phyloP scores from a whole-genome alignment of 805 yeast genomes.

The Candida glaebosa region DNA sequence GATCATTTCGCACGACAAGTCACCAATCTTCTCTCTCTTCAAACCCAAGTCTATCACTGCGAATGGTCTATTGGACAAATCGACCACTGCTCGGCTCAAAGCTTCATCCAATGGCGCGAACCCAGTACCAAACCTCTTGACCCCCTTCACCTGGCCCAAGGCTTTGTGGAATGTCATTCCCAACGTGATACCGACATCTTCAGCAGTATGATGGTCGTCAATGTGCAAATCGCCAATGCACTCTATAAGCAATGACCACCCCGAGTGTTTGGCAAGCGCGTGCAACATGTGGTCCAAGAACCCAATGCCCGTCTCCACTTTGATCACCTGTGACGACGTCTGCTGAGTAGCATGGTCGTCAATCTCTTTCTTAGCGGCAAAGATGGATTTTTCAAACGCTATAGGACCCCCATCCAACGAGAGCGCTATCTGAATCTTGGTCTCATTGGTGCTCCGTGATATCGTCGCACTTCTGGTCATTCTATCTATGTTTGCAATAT shows the following conservation, averaged over 20 bases:
- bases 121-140: slow-evolving; percentile 87
- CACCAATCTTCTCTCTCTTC: slow-evolving; percentile 91
- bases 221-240: slow-evolving; percentile 94
- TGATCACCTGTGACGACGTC: slow-evolving; percentile 68
- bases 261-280: slow-evolving; percentile 94
- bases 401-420: slow-evolving; percentile 84
- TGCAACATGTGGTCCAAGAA: slow-evolving; percentile 97
- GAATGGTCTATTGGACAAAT: slow-evolving; percentile 87
- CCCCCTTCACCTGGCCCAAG: slow-evolving; percentile 83
- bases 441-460: slow-evolving; percentile 84
- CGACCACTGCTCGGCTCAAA: slow-evolving; percentile 92
- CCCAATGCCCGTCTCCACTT: slow-evolving; percentile 89
- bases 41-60: slow-evolving; percentile 88
- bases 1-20: slow-evolving; percentile 90
- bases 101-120: slow-evolving; percentile 98
- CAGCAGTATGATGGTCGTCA: slow-evolving; percentile 96
- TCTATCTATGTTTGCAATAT: too few species aligned
- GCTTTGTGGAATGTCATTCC: slow-evolving; percentile 90
- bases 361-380: slow-evolving; percentile 27
- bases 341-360: slow-evolving; percentile 63
- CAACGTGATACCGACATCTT: slow-evolving; percentile 90
- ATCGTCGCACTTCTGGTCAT: slow-evolving; percentile 41
- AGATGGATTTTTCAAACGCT: slow-evolving; percentile 56
- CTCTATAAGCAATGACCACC: slow-evolving; percentile 88
- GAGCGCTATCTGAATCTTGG: slow-evolving; percentile 83